A percentile compares a stretch with the other conserved stretches of the same genome.
phyloP scores from a whole-genome alignment of 1,284 basidiomycete genomes.

The Cryptococcus sp. region DNA sequence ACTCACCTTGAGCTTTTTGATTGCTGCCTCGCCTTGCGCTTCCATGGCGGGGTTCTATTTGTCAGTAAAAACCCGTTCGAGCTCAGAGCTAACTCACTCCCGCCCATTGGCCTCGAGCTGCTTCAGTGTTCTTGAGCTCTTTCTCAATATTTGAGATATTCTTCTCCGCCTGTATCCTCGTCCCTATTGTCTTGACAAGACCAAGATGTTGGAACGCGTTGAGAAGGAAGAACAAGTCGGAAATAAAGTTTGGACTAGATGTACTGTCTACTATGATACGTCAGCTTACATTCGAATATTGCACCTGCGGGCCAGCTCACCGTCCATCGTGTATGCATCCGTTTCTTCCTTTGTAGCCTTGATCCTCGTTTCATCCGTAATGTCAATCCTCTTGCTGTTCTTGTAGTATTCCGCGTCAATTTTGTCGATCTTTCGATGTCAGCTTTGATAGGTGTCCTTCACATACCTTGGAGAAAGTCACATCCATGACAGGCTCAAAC shows the following conservation, averaged over 20 bases:
- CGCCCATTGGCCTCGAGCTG: slow-evolving; percentile 59
- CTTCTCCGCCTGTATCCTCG: slow-evolving; percentile 64
- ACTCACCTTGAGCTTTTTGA: slow-evolving; percentile 67
- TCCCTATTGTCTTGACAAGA: slow-evolving; percentile 70
- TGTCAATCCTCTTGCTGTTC: slow-evolving; percentile 63
- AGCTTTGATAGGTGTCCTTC: neutral
- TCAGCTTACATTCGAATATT: neutral
- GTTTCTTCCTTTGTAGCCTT: slow-evolving; percentile 81
- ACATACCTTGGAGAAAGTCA: slow-evolving; percentile 75
- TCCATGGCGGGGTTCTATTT: slow-evolving; percentile 47
- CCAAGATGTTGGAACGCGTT: slow-evolving; percentile 83
- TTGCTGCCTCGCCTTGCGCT: slow-evolving; percentile 55
- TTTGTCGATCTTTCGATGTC: slow-evolving; percentile 66
- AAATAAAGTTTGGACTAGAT: slow-evolving; percentile 72
- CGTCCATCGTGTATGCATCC: slow-evolving; percentile 57
- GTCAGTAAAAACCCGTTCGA: neutral
- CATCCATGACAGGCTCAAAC: slow-evolving; percentile 96
- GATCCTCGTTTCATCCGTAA: slow-evolving; percentile 84
- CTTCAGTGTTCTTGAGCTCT: slow-evolving; percentile 70
- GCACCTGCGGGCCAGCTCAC: slow-evolving; percentile 4
- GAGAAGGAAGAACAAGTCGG: slow-evolving; percentile 86
- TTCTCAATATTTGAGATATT: slow-evolving; percentile 71
- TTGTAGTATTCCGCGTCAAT: slow-evolving; percentile 82
- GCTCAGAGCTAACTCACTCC: slow-evolving; percentile 55
- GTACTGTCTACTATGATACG: slow-evolving; percentile 5